Base-by-base conservation (phyloP, 768 basidiomycete genomes). In the Polyporus arcularius region DNA sequence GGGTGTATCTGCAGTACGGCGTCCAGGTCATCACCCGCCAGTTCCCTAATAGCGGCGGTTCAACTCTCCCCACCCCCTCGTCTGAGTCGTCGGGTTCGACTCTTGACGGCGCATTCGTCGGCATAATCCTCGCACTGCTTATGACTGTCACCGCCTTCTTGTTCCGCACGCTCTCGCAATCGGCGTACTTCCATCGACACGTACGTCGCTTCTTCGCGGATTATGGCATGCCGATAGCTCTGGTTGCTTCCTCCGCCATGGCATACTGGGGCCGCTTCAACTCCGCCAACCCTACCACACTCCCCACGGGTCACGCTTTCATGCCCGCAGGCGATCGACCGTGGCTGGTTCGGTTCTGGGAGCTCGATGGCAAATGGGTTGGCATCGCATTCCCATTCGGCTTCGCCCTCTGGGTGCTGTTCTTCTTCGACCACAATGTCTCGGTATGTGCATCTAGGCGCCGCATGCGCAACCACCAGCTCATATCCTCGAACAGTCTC, bases 341-440 rank as follows among this genome's bases (percentile, higher is more conserved):
- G 8, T 98, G 94, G 96, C 76, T 97, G 0, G 91, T 97, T 11
- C 81, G 71, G 32, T 97, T 96, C 69, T 97, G 94, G 96, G 75
- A 94, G 62, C 78, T 97, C 3, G 88, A 90, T 18, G 87, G 82
- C 0, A 92, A 92, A 74, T 97, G 93, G 90, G 88, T 96, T 3
- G 92, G 88, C 11, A 87, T 93, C 31, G 92, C 94, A 0, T 78
- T 95, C 45, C 95, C 94, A 0, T 97, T 97, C 67, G 96, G 95
- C 2, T 73, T 95, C 43, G 78, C 94, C 21, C 78, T 98, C 5
- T 97, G 92, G 85, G 83, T 96, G 26, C 76, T 97, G 46, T 96
- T 98, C 76, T 95, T 95, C 79, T 97, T 97, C 66, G 94, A 98
- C 64, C 92, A 95, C 65, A 96, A 96, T 66, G 92, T 95, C 55